phyloP scores from a whole-genome alignment of 352 stramenopile genomes.

The Globisporangium nodosum region DNA sequence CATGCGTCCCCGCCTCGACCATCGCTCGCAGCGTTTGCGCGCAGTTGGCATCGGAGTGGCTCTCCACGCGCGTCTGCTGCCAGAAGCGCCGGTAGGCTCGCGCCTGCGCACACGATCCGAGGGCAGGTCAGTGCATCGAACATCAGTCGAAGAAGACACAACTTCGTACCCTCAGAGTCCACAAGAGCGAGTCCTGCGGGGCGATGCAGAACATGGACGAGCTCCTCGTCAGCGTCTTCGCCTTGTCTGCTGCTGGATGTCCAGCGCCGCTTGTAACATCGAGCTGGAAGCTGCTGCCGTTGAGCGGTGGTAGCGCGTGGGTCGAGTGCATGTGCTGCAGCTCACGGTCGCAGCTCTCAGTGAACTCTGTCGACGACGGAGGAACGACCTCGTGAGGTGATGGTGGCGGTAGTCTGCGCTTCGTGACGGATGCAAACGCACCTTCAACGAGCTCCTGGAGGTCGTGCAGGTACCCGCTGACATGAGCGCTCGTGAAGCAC shows the following conservation, averaged over 20 bases:
- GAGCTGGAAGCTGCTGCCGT: neutral
- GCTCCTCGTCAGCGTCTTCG: constrained; percentile 10
- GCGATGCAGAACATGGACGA: constrained; percentile 6
- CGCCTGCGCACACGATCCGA: constrained; percentile 17
- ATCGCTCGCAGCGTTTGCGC: constrained; percentile 31
- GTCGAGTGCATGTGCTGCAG: constrained; percentile 4
- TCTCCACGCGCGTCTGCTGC: constrained; percentile 25
- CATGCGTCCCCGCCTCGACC: constrained; percentile 11
- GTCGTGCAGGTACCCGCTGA: constrained; percentile 51
- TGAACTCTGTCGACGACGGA: constrained; percentile 3
- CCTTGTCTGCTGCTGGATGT: constrained; percentile 2
- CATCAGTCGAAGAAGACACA: neutral
- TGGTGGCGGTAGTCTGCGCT: neutral
- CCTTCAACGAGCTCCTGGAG: constrained; percentile 43
- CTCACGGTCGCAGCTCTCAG: constrained; percentile 2
- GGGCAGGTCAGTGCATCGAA: neutral
- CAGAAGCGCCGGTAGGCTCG: constrained; percentile 39
- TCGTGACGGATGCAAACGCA: constrained; percentile 2
- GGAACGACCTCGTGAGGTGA: neutral
- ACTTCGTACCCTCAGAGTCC: constrained; percentile 5
- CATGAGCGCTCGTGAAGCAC: constrained; percentile 51
- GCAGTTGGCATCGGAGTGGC: constrained; percentile 24
- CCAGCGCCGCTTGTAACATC: neutral
- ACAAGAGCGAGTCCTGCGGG: constrained; percentile 11
- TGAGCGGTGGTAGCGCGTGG: neutral